phyloP scores from a whole-genome alignment of 768 basidiomycete species.

The button mushroom (Agaricus bisporus) region DNA sequence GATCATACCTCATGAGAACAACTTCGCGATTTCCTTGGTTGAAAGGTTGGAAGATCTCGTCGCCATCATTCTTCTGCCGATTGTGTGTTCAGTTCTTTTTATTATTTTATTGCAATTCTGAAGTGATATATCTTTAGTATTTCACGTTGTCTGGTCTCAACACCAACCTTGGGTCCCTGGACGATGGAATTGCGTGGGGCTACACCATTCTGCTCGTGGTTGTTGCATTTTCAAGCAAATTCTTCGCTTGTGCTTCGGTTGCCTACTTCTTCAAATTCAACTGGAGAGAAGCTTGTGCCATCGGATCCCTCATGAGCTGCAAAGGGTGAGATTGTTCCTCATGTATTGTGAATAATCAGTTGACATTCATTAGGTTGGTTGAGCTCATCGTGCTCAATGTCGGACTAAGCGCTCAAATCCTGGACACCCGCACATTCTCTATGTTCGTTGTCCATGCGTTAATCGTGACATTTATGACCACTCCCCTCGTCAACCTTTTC shows the following conservation, averaged over 20 bases:
- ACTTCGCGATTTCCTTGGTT: constrained; percentile 72
- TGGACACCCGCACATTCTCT: constrained; percentile 66
- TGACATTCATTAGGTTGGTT: constrained; percentile 42
- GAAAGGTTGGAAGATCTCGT: constrained; percentile 90
- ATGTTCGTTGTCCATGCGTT: constrained; percentile 85
- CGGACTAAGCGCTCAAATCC: constrained; percentile 62
- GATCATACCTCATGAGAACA: constrained; percentile 78
- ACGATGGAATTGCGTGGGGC: constrained; percentile 76
- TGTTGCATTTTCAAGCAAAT: constrained; percentile 78
- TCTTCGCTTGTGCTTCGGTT: constrained; percentile 56
- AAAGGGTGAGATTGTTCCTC: constrained; percentile 56
- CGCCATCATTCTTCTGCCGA: constrained; percentile 64
- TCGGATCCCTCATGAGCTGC: constrained; percentile 86
- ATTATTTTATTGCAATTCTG: background rate
- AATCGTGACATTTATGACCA: constrained; percentile 77
- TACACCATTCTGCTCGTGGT: constrained; percentile 70
- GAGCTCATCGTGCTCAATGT: constrained; percentile 92
- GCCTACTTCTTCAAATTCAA: constrained; percentile 62
- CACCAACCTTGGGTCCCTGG: constrained; percentile 74
- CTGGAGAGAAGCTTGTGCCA: constrained; percentile 72
- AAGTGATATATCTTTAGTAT: constrained; percentile 40
- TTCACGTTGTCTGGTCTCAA: constrained; percentile 73
- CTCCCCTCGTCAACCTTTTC: constrained; percentile 71
- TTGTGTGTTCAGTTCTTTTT: constrained; percentile 40
- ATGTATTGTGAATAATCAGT: background rate